Evolutionary conservation across 768 basidiomycete genomes (phyloP), one percentile per base, ranked within the genome.

Genomic region (Brasilioporus rufonigricans): DNA sequence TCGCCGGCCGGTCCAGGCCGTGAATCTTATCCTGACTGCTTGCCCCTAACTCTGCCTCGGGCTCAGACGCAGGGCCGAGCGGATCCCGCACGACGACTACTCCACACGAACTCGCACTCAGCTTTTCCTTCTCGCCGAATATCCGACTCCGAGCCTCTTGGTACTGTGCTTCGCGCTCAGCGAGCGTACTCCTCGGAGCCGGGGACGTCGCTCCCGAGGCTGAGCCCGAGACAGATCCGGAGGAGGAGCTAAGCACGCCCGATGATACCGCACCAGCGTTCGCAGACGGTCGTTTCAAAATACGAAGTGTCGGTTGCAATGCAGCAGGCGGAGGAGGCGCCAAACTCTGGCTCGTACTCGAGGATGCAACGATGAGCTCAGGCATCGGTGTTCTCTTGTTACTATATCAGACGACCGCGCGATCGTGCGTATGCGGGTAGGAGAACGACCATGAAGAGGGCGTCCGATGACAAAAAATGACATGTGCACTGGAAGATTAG

Each of bases 61-160:
- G 18, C 38, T 60, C 60, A 2, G 49, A 51, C 12, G 43, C 29
- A 18, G 73, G 74, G 0, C 74, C 74, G 16, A 67, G 57, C 27
- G 74, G 74, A 50, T 74, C 66, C 3, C 74, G 71, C 35, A 69
- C 46, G 23, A 70, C 49, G 0, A 50, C 60, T 14, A 59, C 60
- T 48, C 46, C 40, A 16, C 29, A 32, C 18, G 49, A 38, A 21
- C 48, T 31, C 35, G 52, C 1, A 2, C 27, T 16, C 41, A 18
- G 23, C 11, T 11, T 56, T 26, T 62, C 57, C 18, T 59, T 61
- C 4, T n/a, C n/a, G n/a, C 84, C 83, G 56, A 91, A 91, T 49
- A 91, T 91, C 21, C 89, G 78, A 51, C 85, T 82, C 26, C 89
- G 74, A 3, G 89, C 88, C 19, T 83, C 86, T 52, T 85, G 80